Percentiles rank a stretch among this genome's conserved stretches.
Conservation (phyloP, 345 rosid genomes). For the Physaria fendleri region DNA sequence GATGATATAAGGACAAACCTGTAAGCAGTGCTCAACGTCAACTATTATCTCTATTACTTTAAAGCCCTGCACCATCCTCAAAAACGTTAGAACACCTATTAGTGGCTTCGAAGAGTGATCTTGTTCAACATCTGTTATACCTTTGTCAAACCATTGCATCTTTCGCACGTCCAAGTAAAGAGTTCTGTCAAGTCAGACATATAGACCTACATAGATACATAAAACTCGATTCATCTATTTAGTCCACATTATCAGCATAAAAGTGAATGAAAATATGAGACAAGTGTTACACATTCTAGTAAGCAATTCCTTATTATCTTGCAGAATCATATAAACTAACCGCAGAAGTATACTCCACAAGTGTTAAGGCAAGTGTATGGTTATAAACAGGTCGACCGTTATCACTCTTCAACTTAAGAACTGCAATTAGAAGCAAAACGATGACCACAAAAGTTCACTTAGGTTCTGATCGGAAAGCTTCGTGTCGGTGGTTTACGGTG, state of each 20-base stretch:
- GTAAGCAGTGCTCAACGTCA: conserved; percentile 78
- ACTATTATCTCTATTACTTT: conserved; percentile 72
- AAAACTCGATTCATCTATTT: conserved; percentile 8
- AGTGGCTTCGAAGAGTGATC: conserved; percentile 4
- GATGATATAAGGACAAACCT: conserved; percentile 38
- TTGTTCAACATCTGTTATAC: conserved; percentile 23
- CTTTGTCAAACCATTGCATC: conserved; percentile 75
- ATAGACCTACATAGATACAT: conserved; percentile 58
- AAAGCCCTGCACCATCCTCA: conserved; percentile 57
- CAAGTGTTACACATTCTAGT: not conserved
- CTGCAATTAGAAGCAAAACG: conserved; percentile 28
- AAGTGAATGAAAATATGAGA: not conserved
- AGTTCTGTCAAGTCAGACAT: conserved; percentile 73
- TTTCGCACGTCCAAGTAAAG: conserved; percentile 81
- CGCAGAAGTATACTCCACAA: conserved; percentile 93
- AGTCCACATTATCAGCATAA: not conserved
- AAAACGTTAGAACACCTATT: conserved; percentile 3
- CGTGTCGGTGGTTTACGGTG: too few relatives aligned
- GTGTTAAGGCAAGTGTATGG: conserved; percentile 70
- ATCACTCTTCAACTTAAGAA: conserved; percentile 37
- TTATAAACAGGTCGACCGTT: conserved; percentile 44
- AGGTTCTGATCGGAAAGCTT: too few relatives aligned
- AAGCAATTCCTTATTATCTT: not conserved
- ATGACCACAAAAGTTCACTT: not conserved
- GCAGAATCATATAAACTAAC: conserved; percentile 35